Conservation (phyloP, 164 flowering plant species). For the Sextonia rubra region DNA sequence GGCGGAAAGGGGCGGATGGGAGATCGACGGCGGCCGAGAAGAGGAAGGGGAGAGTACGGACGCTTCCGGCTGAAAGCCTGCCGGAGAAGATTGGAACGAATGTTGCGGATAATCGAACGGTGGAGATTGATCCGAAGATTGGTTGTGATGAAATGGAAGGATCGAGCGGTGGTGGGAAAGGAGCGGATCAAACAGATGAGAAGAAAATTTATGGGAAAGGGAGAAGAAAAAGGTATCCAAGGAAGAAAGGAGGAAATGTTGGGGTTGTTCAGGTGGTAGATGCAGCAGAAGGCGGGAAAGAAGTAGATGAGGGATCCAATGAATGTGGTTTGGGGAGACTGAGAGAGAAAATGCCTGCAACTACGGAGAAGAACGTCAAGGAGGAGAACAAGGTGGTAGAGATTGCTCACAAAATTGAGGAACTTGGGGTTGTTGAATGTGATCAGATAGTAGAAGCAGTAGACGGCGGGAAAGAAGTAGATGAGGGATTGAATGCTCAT, state of each 20-base stretch:
- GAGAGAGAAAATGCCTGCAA: too few species aligned
- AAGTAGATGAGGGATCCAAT: not conserved
- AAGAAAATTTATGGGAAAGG: not conserved
- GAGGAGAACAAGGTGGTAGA: too few species aligned
- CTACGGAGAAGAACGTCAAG: too few species aligned
- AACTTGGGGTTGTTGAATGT: not conserved
- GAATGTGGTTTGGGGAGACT: not conserved
- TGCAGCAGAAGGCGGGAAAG: not conserved
- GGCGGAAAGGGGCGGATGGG: too few species aligned
- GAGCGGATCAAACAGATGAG: too few species aligned
- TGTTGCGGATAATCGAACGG: not conserved
- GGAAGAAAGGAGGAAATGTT: not conserved
- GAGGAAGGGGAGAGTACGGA: not conserved
- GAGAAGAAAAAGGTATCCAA: not conserved
- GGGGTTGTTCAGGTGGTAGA: not conserved
- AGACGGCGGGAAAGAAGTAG: not conserved
- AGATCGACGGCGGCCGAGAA: not conserved
- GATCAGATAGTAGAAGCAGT: not conserved
- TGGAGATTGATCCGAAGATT: not conserved
- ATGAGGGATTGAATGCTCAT: not conserved
- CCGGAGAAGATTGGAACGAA: not conserved
- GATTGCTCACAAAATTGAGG: not conserved
- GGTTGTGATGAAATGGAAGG: not conserved
- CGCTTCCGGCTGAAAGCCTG: too few species aligned
- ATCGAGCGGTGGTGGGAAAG: not conserved